phyloP scores from a whole-genome alignment of 2,329 filamentous ascomycete species.

The Chalaropsis ovoidea region DNA sequence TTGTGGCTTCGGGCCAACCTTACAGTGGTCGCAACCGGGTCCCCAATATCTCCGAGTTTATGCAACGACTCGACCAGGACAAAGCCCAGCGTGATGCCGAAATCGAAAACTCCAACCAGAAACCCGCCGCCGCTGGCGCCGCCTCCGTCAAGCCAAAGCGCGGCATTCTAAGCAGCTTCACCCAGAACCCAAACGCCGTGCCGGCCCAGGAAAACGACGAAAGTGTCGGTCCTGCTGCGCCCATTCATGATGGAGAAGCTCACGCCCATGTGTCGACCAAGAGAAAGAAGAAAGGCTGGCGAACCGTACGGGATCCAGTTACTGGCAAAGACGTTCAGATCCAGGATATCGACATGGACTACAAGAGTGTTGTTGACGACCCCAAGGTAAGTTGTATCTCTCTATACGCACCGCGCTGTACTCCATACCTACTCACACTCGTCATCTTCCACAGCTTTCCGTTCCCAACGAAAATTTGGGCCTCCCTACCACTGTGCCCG shows the following conservation, averaged over 20 bases:
- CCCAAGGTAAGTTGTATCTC: slow-evolving; percentile 45
- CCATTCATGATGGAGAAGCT: slow-evolving; percentile 35
- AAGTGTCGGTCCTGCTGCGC: slow-evolving; percentile 30
- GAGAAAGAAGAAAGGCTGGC: slow-evolving; percentile 47
- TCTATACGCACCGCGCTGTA: no score
- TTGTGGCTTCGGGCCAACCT: slow-evolving; percentile 48
- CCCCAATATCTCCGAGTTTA: slow-evolving; percentile 77
- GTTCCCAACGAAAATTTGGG: slow-evolving; percentile 84
- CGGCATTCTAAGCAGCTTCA: slow-evolving; percentile 28
- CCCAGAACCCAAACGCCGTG: slow-evolving; percentile 32
- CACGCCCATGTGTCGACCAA: slow-evolving; percentile 30
- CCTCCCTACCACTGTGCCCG: slow-evolving; percentile 62
- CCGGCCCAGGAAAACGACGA: slow-evolving; percentile 1
- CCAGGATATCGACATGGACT: slow-evolving; percentile 62
- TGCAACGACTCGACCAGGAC: slow-evolving; percentile 65
- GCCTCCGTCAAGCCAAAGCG: not conserved
- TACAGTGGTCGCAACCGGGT: slow-evolving; percentile 78
- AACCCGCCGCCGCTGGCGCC: no score
- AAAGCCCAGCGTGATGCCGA: slow-evolving; percentile 64
- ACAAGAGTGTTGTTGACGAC: slow-evolving; percentile 60
- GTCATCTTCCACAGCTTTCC: slow-evolving; percentile 46
- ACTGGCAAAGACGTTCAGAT: slow-evolving; percentile 81
- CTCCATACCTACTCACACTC: not conserved
- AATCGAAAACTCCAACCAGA: slow-evolving; percentile 49
- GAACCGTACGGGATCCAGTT: slow-evolving; percentile 73